A percentile compares a stretch with the other conserved stretches of the same genome.
phyloP scores from a whole-genome alignment of 2,329 filamentous ascomycete species.

The Knufia fluminis region DNA sequence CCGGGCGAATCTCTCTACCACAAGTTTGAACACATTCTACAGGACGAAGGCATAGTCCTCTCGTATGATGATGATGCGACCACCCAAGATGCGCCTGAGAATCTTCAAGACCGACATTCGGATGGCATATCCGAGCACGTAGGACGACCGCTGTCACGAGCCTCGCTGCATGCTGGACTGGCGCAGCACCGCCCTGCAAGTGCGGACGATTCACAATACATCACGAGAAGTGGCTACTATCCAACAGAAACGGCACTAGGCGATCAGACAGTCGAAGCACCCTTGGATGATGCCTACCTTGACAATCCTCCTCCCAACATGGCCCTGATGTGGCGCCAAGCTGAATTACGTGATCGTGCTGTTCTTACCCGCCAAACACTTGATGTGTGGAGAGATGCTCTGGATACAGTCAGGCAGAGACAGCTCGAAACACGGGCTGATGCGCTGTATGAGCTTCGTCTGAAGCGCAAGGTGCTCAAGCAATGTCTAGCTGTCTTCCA shows the following conservation, averaged over 20 bases:
- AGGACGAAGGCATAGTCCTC: constrained; percentile 6
- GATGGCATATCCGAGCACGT: not conserved
- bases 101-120: not conserved
- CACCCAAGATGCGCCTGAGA: constrained; percentile 1
- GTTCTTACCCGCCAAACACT: constrained; percentile 2
- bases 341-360: not conserved
- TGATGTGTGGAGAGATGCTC: not conserved
- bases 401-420: not conserved
- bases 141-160: not conserved
- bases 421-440: constrained; percentile 4
- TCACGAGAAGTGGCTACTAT: not conserved
- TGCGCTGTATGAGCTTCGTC: constrained; percentile 3
- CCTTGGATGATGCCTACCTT: not conserved
- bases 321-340: not conserved
- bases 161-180: not conserved
- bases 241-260: not conserved
- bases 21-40: constrained; percentile 8
- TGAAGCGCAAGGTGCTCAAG: constrained; percentile 9
- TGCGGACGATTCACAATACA: not conserved
- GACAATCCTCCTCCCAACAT: constrained; percentile 2
- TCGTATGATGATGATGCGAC: constrained; percentile 7
- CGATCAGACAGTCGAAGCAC: not conserved
- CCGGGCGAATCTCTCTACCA: constrained; percentile 8
- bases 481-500: constrained; percentile 8
- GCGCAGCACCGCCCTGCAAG: not conserved